These are phyloP conservation scores for Phycomyces blakesleeanus DNA, from an alignment of 192 early-diverging fungal species.

Conservation along the genomic window DNA sequence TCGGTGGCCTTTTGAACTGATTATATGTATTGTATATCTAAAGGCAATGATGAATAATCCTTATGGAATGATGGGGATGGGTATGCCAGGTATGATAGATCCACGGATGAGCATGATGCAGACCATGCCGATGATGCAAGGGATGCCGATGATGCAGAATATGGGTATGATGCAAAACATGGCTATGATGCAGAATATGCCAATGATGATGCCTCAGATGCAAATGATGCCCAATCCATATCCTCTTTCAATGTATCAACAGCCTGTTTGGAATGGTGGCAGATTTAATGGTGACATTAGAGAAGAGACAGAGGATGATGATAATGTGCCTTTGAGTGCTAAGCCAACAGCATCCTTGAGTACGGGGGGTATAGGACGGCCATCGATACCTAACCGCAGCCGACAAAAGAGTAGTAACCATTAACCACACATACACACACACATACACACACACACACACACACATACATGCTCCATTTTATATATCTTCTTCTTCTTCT, in stretches of 20 bases:
- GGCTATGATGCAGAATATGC: not conserved
- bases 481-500: too few relatives aligned
- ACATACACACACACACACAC: too few relatives aligned
- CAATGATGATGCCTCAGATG: conserved; percentile 1
- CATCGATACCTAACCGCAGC: not conserved
- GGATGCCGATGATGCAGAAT: not conserved
- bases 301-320: not conserved
- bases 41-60: not conserved
- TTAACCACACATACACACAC: too few relatives aligned
- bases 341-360: not conserved
- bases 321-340: not conserved
- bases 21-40: too few relatives aligned
- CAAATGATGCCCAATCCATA: not conserved
- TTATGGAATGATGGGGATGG: not conserved
- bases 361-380: not conserved
- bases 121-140: not conserved
- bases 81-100: not conserved
- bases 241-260: not conserved
- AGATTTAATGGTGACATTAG: not conserved
- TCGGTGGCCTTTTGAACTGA: too few relatives aligned
- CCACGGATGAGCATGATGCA: not conserved
- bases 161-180: not conserved
- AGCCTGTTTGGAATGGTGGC: not conserved
- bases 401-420: not conserved
- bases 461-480: too few relatives aligned